Base-by-base conservation (phyloP, 768 basidiomycete species). In the Amanita inopinata region DNA sequence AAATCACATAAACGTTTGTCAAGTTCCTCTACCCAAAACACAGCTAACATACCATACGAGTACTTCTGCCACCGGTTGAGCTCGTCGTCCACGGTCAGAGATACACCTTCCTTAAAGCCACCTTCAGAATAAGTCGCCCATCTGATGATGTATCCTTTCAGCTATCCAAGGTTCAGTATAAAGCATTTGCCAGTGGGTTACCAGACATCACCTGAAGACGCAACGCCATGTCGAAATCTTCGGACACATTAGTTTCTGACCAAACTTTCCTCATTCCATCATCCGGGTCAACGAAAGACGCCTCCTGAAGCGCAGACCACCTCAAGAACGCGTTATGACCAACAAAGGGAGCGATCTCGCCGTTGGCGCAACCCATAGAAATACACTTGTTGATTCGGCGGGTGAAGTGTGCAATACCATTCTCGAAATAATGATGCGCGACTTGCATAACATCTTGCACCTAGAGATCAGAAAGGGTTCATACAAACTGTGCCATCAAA, bases 11-110 rank as follows among this genome's bases (percentile, higher is more conserved):
- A 38, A n/a, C 30, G 31, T 40, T 34, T 42, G 20, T 40, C 28
- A 27, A 49, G 30, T 23, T 47, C 0, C 40, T n/a, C n/a, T n/a
- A n/a, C n/a, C n/a, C 24, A 23, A 12, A n/a, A 14, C 20, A 9
- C 6, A 20, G 17, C 17, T 2, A 5, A 52, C 60, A 43, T 53
- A 74, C 81, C 84, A 60, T 84, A 86, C 0, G 82, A 67, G 47
- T 87, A 88, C 56, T 92, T 94, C 48, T 92, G 87, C 91, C 91
- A 94, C 2, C 91, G 62, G 52, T 92, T 92, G 6, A 94, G 64
- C 58, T 94, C 91, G 53, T 94, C 91, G 39, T 91, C 88, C 42
- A 79, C 80, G 0, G 91, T 92, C 11, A 94, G 65, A 0, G 83
- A 86, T 14, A 94, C 90, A 48, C 91, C 91, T 54, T 94, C 91